Base-by-base conservation (phyloP, 208 protist genomes). In the Leishmania amazonensis region DNA sequence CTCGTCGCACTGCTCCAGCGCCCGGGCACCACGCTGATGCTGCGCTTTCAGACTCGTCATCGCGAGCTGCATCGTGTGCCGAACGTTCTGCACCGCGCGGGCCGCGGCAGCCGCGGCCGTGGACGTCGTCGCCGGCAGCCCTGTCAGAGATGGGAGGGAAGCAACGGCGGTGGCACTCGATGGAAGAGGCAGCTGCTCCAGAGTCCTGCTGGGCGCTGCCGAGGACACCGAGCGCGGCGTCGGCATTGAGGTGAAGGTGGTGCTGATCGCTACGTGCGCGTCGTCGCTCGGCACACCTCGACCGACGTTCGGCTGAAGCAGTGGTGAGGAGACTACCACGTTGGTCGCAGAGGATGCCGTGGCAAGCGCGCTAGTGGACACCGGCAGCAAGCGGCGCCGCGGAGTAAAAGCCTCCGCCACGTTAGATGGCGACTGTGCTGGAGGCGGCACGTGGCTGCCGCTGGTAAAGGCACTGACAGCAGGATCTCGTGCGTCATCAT, bases 51-150 rank as follows among this genome's bases (percentile, higher is more conserved):
- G 47, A 62, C 83, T 86, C 1, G 74, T 57, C 11, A 58, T 47
- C 21, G 78, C 83, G 67, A 82, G 83, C 75, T 77, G 73, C 17
- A 79, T 58, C 1, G 83, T 83, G 47, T 74, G 83, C 64, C 83
- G 71, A 4, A 78, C 83, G 8, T 45, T 64, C 28, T 77, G 47
- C 24, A 86, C 79, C 19, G 67, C 67, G 6, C 49, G 74, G 42
- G 78, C 78, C 49, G 73, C 78, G 38, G 58, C 35, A 17, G 62
- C 82, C 0, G 58, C 35, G 11, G 35, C 21, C 49, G 76, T 28
- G 19, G 76, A 57, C 64, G 58, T 31, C 13, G 35, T 49, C 21
- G 75, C 76, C 42, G 67, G 49, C 19, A 11, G 40, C 65, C 15
- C 42, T 71, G 77, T 24, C 77, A 62, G 42, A 19, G 77, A 49